Conservation (phyloP, 2,329 filamentous ascomycete species). For the Neofusicoccum sp. region DNA sequence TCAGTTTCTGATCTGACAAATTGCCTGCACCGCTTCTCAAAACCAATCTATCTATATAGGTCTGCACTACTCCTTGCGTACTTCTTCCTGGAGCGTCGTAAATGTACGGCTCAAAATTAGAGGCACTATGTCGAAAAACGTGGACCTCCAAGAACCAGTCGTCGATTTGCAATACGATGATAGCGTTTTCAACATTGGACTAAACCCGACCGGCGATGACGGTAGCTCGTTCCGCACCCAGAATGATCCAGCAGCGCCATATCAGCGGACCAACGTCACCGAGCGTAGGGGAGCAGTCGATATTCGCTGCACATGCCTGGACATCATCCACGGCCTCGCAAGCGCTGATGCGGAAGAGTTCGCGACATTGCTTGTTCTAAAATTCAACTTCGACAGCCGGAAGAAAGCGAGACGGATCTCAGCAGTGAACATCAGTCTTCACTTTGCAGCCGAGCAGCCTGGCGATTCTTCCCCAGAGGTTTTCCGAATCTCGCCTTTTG, state of each 20-base stretch:
- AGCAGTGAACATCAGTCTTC: background rate
- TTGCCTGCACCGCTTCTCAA: too few relatives aligned
- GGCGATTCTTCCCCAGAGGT: background rate
- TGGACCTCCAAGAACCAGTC: too few relatives aligned
- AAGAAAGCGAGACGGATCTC: background rate
- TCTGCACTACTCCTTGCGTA: too few relatives aligned
- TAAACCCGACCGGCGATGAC: background rate
- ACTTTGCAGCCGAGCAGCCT: background rate
- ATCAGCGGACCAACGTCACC: background rate
- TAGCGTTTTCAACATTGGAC: constrained; percentile 13
- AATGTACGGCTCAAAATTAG: too few relatives aligned
- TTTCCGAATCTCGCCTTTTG: background rate
- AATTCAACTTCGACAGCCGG: background rate
- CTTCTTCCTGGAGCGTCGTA: too few relatives aligned
- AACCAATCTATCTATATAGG: too few relatives aligned
- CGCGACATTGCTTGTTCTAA: background rate
- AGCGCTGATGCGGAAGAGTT: background rate
- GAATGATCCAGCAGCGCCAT: background rate
- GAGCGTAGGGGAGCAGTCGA: background rate
- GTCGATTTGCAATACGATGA: too few relatives aligned
- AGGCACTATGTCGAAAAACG: too few relatives aligned
- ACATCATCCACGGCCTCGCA: background rate
- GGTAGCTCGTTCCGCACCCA: background rate
- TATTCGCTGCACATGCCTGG: background rate
- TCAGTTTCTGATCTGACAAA: too few relatives aligned